Evolutionary conservation across 352 stramenopile genomes (phyloP).

Genomic region (Peronospora belbahrii): DNA sequence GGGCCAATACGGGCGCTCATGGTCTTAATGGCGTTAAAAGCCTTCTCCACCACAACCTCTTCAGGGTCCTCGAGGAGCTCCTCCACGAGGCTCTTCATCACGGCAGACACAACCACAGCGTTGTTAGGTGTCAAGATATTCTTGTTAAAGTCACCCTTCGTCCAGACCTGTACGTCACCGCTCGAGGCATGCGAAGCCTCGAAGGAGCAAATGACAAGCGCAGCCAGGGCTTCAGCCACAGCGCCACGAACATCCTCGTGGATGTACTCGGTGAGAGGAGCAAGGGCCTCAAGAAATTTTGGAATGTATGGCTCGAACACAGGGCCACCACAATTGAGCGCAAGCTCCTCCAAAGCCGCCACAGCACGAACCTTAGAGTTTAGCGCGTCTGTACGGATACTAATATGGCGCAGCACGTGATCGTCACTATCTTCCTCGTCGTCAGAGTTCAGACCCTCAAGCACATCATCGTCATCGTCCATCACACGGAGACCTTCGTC

Average conservation of each 20-base stretch:
- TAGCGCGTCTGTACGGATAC: conserved; percentile 78
- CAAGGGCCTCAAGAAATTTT: conserved; percentile 74
- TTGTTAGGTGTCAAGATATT: conserved; percentile 74
- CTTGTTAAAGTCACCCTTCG: conserved; percentile 77
- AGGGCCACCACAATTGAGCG: conserved; percentile 61
- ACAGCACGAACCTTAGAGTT: conserved; percentile 83
- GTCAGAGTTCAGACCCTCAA: conserved; percentile 70
- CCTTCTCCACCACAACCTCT: conserved; percentile 90
- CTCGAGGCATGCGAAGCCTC: conserved; percentile 63
- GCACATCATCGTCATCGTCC: conserved; percentile 61
- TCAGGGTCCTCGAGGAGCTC: conserved; percentile 78
- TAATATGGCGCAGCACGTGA: conserved; percentile 67
- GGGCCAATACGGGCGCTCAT: conserved; percentile 91
- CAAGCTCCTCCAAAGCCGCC: conserved; percentile 75
- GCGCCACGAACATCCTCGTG: conserved; percentile 80
- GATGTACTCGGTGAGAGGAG: conserved; percentile 78
- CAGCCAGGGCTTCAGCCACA: conserved; percentile 70
- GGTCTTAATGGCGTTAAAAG: conserved; percentile 92
- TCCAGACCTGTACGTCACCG: conserved; percentile 79
- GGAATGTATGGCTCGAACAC: conserved; percentile 82
- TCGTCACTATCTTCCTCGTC: conserved; percentile 75
- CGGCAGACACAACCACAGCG: conserved; percentile 58
- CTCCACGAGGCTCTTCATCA: conserved; percentile 72
- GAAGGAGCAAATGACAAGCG: conserved; percentile 81
- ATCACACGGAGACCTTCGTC: conserved; percentile 71